Conservation (phyloP, 2,329 filamentous ascomycete genomes). For the Hypoxylon sp. region DNA sequence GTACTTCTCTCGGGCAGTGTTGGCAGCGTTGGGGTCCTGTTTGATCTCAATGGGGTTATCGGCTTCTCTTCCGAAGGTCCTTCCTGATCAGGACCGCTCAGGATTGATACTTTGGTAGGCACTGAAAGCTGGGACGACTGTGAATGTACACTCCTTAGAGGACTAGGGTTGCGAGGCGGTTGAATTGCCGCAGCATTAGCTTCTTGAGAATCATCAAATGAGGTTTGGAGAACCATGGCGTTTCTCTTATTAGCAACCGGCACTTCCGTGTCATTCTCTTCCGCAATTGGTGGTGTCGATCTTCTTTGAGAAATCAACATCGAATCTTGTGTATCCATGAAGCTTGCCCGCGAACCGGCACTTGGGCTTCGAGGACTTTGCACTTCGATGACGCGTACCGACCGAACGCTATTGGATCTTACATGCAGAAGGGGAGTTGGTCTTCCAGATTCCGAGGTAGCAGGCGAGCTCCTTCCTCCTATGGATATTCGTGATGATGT, state of each 20-base stretch:
- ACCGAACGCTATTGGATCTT: conserved; percentile 67
- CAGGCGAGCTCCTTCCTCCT: conserved; percentile 65
- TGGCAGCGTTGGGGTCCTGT: conserved; percentile 50
- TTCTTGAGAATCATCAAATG: conserved; percentile 39
- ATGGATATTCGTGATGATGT: conserved; percentile 71
- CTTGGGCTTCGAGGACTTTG: conserved; percentile 66
- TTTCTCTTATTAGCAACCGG: conserved; percentile 41
- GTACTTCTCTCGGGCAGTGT: conserved; percentile 53
- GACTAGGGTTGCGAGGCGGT: conserved; percentile 45
- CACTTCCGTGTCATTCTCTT: conserved; percentile 54
- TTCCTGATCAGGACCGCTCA: conserved; percentile 32
- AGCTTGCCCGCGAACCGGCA: conserved; percentile 64
- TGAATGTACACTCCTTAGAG: conserved; percentile 38
- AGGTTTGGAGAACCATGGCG: conserved; percentile 30
- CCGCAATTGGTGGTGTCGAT: conserved; percentile 60
- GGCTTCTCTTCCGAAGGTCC: conserved; percentile 45
- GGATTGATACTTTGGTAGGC: conserved; percentile 47
- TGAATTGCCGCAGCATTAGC: conserved; percentile 27
- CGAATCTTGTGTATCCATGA: conserved; percentile 63
- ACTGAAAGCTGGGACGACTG: conserved; percentile 39
- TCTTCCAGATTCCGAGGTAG: conserved; percentile 63
- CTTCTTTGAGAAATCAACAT: conserved; percentile 51
- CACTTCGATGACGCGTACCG: conserved; percentile 72
- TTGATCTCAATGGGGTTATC: conserved; percentile 45
- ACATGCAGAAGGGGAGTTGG: conserved; percentile 59